phyloP scores from a whole-genome alignment of 768 basidiomycete species.

The Pulveroboletus sp. region DNA sequence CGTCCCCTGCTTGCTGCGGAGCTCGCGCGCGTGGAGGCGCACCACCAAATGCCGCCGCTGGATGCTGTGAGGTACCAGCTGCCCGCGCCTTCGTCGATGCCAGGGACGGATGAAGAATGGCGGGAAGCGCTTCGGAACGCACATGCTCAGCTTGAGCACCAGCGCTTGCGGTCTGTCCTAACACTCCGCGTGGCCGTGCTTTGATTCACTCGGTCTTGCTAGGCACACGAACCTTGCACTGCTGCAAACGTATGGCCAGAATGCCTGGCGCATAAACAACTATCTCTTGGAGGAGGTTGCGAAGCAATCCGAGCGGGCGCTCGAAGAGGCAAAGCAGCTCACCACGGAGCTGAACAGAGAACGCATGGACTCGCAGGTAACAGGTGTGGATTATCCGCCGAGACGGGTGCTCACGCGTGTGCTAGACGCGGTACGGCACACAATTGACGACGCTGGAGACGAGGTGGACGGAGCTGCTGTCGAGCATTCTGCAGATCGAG shows the following conservation, averaged over 20 bases:
- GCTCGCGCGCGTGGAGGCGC: constrained; percentile 66
- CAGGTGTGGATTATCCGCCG: not conserved
- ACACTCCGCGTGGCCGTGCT: not conserved
- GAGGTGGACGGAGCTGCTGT: constrained; percentile 91
- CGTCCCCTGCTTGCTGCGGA: constrained; percentile 69
- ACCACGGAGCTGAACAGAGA: constrained; percentile 86
- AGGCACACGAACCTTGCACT: constrained; percentile 84
- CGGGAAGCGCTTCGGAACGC: constrained; percentile 69
- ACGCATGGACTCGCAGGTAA: constrained; percentile 81
- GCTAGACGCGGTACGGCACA: constrained; percentile 69
- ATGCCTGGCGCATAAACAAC: constrained; percentile 91
- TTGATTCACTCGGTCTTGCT: constrained; percentile 8
- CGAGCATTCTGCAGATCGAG: constrained; percentile 88
- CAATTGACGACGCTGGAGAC: constrained; percentile 81
- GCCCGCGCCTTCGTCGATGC: constrained; percentile 58
- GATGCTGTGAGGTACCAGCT: constrained; percentile 74
- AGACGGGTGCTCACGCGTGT: not conserved
- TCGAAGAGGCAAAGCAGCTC: constrained; percentile 75
- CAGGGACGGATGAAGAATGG: constrained; percentile 76
- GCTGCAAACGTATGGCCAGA: constrained; percentile 81
- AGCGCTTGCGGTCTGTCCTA: constrained; percentile 60
- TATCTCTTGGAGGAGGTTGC: constrained; percentile 78
- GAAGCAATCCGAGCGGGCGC: constrained; percentile 61
- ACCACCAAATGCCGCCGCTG: constrained; percentile 59
- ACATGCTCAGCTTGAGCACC: constrained; percentile 80